A percentile compares a stretch with the other conserved stretches of the same genome.
Evolutionary conservation across 2,329 filamentous ascomycete species (phyloP).

Genomic region (Teratosphaeria pseudoeucalypti): DNA sequence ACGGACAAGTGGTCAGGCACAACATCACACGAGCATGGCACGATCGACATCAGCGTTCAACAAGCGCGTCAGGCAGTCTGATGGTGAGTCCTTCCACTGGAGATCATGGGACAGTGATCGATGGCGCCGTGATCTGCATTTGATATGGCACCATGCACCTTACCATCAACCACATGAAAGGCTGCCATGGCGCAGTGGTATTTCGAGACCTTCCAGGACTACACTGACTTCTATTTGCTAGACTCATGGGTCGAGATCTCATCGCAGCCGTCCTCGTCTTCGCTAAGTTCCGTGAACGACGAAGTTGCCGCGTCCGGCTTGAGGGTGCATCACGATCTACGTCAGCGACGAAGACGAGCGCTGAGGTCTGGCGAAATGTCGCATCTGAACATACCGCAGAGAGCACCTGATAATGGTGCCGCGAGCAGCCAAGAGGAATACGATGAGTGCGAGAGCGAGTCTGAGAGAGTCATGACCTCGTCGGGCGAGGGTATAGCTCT

Average conservation of each 20-base stretch:
- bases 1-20: conserved; percentile 10
- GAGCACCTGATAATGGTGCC: conserved; percentile 36
- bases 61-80: conserved; percentile 16
- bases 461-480: conserved; percentile 58
- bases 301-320: conserved; percentile 88
- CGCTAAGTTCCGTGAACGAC: conserved; percentile 70
- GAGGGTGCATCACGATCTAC: conserved; percentile 57
- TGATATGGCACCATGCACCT: neutral
- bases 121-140: neutral
- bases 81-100: conserved; percentile 15
- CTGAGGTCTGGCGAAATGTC: conserved; percentile 33
- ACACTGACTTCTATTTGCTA: conserved; percentile 33
- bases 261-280: conserved; percentile 88
- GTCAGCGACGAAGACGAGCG: conserved; percentile 46
- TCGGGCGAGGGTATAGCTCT: conserved; percentile 48
- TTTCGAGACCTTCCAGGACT: conserved; percentile 9
- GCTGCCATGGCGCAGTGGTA: conserved; percentile 12
- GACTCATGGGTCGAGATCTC: conserved; percentile 96
- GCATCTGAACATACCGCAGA: conserved; percentile 31
- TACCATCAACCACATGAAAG: neutral
- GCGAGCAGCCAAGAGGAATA: conserved; percentile 85
- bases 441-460: conserved; percentile 85
- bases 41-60: conserved; percentile 21
- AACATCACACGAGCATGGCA: conserved; percentile 15
- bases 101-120: neutral